A percentile compares a stretch with the other conserved stretches of the same genome.
These are phyloP conservation scores for Heimioporus sp. DNA, from an alignment of 768 basidiomycete species.

Conservation along the genomic window DNA sequence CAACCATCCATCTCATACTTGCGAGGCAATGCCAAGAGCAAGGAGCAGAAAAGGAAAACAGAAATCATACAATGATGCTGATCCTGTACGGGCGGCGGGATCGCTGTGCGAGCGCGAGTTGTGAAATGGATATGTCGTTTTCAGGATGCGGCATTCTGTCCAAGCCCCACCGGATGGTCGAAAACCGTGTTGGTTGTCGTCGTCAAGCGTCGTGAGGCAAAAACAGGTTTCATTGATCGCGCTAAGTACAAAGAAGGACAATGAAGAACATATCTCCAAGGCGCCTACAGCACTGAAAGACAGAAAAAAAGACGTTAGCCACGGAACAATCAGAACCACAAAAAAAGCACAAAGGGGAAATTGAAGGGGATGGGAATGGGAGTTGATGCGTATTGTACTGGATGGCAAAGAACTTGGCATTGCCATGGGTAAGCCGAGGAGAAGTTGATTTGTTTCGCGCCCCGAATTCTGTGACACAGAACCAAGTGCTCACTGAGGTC, in stretches of 20 bases:
- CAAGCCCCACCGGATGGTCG: neutral
- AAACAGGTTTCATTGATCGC: too few relatives aligned
- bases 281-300: neutral
- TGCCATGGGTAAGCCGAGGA: constrained; percentile 17
- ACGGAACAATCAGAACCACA: neutral
- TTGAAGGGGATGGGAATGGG: neutral
- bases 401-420: neutral
- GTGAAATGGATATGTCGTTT: neutral
- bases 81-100: neutral
- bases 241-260: neutral
- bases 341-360: neutral
- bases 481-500: neutral
- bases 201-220: constrained; percentile 8
- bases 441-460: neutral
- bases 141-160: neutral
- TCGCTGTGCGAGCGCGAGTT: constrained; percentile 1
- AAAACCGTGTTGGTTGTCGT: neutral
- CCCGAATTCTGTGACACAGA: constrained; percentile 9
- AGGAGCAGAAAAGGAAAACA: neutral
- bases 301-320: neutral
- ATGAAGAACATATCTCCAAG: neutral
- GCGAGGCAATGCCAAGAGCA: neutral
- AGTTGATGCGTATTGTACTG: neutral
- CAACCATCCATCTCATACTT: neutral
- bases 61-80: neutral